These are phyloP conservation scores for Chrysosphaeria jannelii DNA, from an alignment of 2,329 filamentous ascomycete species.

Conservation along the genomic window DNA sequence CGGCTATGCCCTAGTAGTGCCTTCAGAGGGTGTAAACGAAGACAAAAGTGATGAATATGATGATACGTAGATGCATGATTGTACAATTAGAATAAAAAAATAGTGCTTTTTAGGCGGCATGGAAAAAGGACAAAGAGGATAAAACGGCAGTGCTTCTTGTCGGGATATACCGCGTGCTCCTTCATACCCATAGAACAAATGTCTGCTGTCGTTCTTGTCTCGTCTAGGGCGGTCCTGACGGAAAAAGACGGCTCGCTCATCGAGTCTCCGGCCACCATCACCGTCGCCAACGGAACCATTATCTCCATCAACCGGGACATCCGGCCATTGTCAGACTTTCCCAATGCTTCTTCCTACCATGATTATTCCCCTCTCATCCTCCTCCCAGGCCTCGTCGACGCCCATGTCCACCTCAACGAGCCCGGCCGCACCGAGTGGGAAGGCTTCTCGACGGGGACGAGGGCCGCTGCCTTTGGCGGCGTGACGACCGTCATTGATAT, in stretches of 20 bases:
- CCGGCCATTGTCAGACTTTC: slow-evolving; percentile 47
- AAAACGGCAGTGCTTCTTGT: too few relatives aligned
- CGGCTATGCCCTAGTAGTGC: too few relatives aligned
- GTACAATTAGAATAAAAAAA: too few relatives aligned
- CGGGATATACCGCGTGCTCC: too few relatives aligned
- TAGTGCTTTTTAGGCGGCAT: too few relatives aligned
- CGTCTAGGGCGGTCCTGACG: slow-evolving; percentile 54
- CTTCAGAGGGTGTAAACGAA: background rate
- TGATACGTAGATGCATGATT: too few relatives aligned
- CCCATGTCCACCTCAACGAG: slow-evolving; percentile 93
- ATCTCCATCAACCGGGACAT: slow-evolving; percentile 41
- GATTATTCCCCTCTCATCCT: slow-evolving; percentile 67
- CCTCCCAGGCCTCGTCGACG: slow-evolving; percentile 76
- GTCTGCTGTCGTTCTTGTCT: slow-evolving; percentile 39
- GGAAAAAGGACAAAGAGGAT: too few relatives aligned
- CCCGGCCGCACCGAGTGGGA: slow-evolving; percentile 96
- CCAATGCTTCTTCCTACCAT: slow-evolving; percentile 38
- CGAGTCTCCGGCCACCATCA: slow-evolving; percentile 56
- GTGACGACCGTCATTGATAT: slow-evolving; percentile 95
- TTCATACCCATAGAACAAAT: background rate
- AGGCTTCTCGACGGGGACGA: slow-evolving; percentile 82
- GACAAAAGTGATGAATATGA: too few relatives aligned
- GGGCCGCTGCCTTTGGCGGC: slow-evolving; percentile 78
- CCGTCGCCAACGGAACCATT: slow-evolving; percentile 48
- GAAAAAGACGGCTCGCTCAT: slow-evolving; percentile 28